Conservation (phyloP, 2,329 filamentous ascomycete genomes). For the Microsporum canis region DNA sequence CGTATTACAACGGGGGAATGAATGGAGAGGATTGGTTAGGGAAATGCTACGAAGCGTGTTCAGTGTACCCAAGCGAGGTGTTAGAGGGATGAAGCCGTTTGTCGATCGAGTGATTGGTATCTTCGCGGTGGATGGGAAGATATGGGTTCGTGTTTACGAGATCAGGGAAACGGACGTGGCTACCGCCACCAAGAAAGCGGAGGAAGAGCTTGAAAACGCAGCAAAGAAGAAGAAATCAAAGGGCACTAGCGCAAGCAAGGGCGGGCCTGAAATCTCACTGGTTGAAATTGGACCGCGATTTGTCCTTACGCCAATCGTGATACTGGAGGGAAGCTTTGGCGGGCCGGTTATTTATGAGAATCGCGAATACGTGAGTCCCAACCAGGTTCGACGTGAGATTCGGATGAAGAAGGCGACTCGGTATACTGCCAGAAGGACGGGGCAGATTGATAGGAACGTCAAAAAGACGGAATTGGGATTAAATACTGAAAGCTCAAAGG, state of each 20-base stretch:
- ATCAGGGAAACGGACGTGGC: constrained; percentile 66
- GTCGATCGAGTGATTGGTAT: constrained; percentile 92
- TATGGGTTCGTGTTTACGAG: constrained; percentile 94
- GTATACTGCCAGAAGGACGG: constrained; percentile 67
- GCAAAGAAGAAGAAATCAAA: constrained; percentile 28
- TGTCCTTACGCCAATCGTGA: constrained; percentile 86
- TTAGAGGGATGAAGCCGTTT: constrained; percentile 87
- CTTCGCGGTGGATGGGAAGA: constrained; percentile 79
- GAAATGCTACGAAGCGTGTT: constrained; percentile 85
- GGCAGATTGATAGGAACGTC: constrained; percentile 56
- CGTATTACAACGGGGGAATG: constrained; percentile 48
- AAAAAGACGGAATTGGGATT: constrained; percentile 71
- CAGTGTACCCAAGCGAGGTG: constrained; percentile 70
- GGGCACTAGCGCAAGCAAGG: constrained; percentile 30
- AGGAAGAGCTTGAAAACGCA: constrained; percentile 28
- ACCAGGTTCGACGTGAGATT: constrained; percentile 79
- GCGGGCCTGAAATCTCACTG: constrained; percentile 60
- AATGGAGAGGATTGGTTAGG: constrained; percentile 49
- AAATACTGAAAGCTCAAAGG: constrained; percentile 53
- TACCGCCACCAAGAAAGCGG: constrained; percentile 36
- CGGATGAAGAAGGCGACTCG: constrained; percentile 62
- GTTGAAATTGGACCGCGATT: constrained; percentile 92
- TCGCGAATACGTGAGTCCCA: constrained; percentile 91
- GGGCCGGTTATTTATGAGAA: constrained; percentile 98
- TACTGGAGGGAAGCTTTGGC: constrained; percentile 88